Base-by-base conservation (phyloP, 371 early-diverging fungal genomes). In the Mortierella sp. region DNA sequence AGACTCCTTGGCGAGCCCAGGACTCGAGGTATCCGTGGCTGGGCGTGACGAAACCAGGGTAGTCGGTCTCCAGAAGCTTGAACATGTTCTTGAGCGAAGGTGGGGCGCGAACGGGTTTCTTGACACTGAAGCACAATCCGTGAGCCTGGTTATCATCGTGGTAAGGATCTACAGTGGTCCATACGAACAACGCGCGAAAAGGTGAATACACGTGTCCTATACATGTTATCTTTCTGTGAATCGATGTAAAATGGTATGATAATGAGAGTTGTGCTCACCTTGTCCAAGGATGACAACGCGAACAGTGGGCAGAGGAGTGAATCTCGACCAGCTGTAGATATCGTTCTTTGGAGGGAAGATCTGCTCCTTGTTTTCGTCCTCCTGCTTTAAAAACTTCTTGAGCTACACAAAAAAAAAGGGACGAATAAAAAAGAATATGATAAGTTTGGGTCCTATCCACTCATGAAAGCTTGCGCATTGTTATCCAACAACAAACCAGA, bases 51-150 rank as follows among this genome's bases (percentile, higher is more conserved):
- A 94, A 93, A 38, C 92, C 93, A 8, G 94, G 92, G 65, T 93
- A 93, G 78, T 97, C 97, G 9, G 73, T 86, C 58, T 93, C 84
- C 24, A 99, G 84, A 63, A 96, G 97, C 82, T 95, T 95, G 89
- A 94, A 99, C 83, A 99, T 99, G 89, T 99, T 99, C 52, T 89
- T 87, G 24, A 99, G 92, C 5, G 98, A 98, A 9, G 99, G 99
- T 44, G 99, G 99, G 0, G 89, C 81, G 9, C 80, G 83, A 1
- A 96, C 94, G 5, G 96, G 96, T 68, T 93, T 92, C 31, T 91
- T 89, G 48, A 99, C 99, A 78, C 95, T 95, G 88, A 98, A 97
- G 79, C 95, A 95, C 58, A 97, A 88, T 4, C 97, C 99, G 84
- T 96, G 98, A 6, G 99, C 99, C 88, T 99, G 99, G 58, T 92